phyloP scores from a whole-genome alignment of 73 alveolate genomes.

The Paramecium pentaurelia region DNA sequence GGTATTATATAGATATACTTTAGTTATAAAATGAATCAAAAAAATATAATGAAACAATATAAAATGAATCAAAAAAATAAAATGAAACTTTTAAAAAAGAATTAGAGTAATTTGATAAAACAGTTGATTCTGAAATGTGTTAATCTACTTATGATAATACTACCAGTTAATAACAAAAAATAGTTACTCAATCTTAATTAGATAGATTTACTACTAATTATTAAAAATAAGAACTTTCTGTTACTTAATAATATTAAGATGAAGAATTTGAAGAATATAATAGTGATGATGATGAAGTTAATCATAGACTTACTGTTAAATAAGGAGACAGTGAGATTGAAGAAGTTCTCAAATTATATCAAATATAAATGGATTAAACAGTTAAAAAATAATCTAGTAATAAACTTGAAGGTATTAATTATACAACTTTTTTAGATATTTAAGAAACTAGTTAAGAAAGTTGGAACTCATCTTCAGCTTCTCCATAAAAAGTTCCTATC shows the following conservation, averaged over 20 bases:
- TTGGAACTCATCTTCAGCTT: conserved; percentile 25
- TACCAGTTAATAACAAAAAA: background rate
- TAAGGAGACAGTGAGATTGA: conserved; percentile 10
- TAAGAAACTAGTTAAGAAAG: background rate
- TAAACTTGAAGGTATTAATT: background rate
- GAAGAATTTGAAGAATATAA: conserved; percentile 45
- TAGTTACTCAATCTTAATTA: background rate
- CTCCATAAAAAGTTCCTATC: background rate
- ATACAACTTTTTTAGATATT: background rate
- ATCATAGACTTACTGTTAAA: conserved; percentile 19
- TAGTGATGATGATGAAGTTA: conserved; percentile 34
- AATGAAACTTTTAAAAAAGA: background rate
- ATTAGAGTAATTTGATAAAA: background rate
- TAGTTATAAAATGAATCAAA: background rate
- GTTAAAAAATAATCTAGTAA: background rate
- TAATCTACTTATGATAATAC: background rate
- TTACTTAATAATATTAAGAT: conserved; percentile 10
- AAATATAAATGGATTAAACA: background rate
- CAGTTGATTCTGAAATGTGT: conserved; percentile 31
- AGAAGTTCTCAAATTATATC: background rate
- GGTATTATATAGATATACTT: background rate
- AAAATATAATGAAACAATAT: background rate
- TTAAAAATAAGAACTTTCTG: background rate
- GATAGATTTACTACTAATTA: background rate
- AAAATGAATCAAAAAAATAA: background rate